These are phyloP conservation scores for Chloranthus sessilifolius DNA, from an alignment of 164 flowering plant genomes.

Conservation along the genomic window DNA sequence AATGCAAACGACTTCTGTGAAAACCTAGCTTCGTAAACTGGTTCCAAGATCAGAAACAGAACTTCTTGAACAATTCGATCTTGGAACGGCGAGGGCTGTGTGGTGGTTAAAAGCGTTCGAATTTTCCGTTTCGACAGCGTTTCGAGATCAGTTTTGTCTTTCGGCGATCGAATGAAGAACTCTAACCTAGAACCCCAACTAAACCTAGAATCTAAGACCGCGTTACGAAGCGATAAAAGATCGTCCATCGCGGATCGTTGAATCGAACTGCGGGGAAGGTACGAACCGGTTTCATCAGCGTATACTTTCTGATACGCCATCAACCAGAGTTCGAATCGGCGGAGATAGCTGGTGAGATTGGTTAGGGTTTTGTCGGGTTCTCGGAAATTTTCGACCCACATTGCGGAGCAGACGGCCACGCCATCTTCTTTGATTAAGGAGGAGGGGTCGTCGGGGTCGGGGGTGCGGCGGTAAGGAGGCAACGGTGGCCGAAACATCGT, in stretches of 20 bases:
- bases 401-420: conserved; percentile 57
- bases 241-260: conserved; percentile 72
- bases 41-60: conserved; percentile 84
- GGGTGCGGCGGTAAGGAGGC: conserved; percentile 14
- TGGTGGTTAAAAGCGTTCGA: conserved; percentile 67
- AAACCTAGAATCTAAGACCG: conserved; percentile 84
- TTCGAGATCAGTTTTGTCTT: conserved; percentile 70
- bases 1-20: conserved; percentile 84
- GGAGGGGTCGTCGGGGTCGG: conserved; percentile 68
- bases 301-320: conserved; percentile 89
- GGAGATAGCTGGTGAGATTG: conserved; percentile 53
- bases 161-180: conserved; percentile 75
- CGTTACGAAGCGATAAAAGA: conserved; percentile 73
- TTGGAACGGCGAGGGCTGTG: conserved; percentile 78
- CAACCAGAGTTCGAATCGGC: conserved; percentile 85
- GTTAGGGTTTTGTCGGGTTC: conserved; percentile 52
- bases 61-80: conserved; percentile 94
- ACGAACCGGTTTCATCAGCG: conserved; percentile 77
- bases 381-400: conserved; percentile 85
- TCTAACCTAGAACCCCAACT: conserved; percentile 89
- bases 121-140: conserved; percentile 86
- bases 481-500: conserved; percentile 12
- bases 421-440: conserved; percentile 82
- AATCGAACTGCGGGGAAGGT: conserved; percentile 68
- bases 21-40: conserved; percentile 80